phyloP scores from a whole-genome alignment of 2,329 filamentous ascomycete species.

The Claviceps cyperi region DNA sequence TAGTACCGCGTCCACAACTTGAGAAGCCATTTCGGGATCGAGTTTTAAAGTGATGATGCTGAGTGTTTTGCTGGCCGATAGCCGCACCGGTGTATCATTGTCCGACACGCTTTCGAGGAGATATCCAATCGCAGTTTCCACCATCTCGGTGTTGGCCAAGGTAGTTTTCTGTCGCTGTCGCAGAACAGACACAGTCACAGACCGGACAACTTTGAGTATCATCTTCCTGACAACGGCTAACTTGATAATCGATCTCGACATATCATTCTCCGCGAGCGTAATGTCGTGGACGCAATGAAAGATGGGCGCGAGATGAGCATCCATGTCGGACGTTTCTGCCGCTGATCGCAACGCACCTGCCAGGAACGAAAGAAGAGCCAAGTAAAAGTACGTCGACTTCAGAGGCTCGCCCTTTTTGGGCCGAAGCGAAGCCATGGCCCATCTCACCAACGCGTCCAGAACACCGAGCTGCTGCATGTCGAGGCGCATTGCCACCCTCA shows the following conservation, averaged over 20 bases:
- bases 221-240: slow-evolving; percentile 73
- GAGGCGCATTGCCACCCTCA: slow-evolving; percentile 64
- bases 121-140: slow-evolving; percentile 73
- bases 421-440: slow-evolving; percentile 51
- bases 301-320: slow-evolving; percentile 47
- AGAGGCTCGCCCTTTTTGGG: slow-evolving; percentile 22
- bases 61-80: slow-evolving; percentile 84
- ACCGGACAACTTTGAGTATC: slow-evolving; percentile 71
- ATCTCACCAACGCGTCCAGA: slow-evolving; percentile 50
- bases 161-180: slow-evolving; percentile 29
- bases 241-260: slow-evolving; percentile 42
- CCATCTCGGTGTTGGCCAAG: slow-evolving; percentile 33
- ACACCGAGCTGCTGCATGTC: slow-evolving; percentile 77
- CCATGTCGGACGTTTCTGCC: slow-evolving; percentile 60
- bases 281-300: slow-evolving; percentile 51
- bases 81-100: slow-evolving; percentile 77
- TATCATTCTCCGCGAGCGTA: slow-evolving; percentile 31
- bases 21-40: slow-evolving; percentile 62
- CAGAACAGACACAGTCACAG: slow-evolving; percentile 53
- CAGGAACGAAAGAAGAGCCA: slow-evolving; percentile 68
- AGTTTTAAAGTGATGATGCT: slow-evolving; percentile 75
- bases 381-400: slow-evolving; percentile 54
- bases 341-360: slow-evolving; percentile 57
- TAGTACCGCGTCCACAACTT: slow-evolving; percentile 78
- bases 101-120: slow-evolving; percentile 68